Evolutionary conservation across 2,329 filamentous ascomycete species (phyloP), one percentile per base, ranked within the genome.

Genomic region (Thermoascus crustaceus): DNA sequence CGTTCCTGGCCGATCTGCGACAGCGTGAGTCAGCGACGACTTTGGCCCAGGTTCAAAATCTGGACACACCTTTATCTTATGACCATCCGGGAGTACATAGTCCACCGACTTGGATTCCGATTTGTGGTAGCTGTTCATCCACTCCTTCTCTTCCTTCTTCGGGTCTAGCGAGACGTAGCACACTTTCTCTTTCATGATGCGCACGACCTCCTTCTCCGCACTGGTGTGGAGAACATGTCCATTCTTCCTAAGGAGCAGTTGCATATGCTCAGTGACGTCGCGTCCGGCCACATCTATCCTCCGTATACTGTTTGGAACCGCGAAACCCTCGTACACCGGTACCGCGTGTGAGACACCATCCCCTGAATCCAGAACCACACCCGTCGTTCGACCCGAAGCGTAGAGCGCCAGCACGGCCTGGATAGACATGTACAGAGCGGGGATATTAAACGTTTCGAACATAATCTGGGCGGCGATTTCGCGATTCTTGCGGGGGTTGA

Each of bases 381-480:
- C 91, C 3, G 91, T 96, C 16, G 91, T 96, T 49, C 91, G 82
- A 14, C 91, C 91, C 37, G 86, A 94, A 37, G 91, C 89, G 64
- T 98, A 98, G 41, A 98, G 71, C 30, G 89, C 95, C 38, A 98
- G 76, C 13, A 96, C 88, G 1, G 91, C 91, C 69, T 98, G 91
- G 48, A 98, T 94, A 2, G 88, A 95, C 37, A 86, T 94, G 67
- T 95, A 94, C 30, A 96, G 72, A 3, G 91, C 91, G 8, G 91
- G 91, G 7, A 96, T 89, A 58, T 96, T 96, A 73, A 96, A 96
- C 2, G 89, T 94, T 67, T 98, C 91, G 65, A 98, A 98, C 38
- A 98, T 78, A 46, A 98, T 93, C 63, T 98, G 91, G 26, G 91
- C 91, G 24, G 91, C 91, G 5, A 82, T 94, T 60, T 98, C 91